Base-by-base conservation (phyloP, 768 basidiomycete genomes). In the Kondoa malvinella region DNA sequence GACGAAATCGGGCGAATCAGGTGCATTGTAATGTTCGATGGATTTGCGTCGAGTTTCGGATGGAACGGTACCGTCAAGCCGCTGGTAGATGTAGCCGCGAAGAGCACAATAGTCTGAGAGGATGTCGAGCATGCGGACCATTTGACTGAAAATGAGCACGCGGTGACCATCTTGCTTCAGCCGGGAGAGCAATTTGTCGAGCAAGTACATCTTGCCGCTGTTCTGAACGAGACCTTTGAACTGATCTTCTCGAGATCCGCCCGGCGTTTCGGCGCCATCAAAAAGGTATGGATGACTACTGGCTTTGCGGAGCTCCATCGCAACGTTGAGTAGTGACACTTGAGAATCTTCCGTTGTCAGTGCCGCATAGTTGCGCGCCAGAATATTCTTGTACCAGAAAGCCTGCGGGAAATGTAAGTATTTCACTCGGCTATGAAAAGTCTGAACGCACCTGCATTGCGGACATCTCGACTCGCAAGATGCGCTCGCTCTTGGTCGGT, bases 81-180 rank as follows among this genome's bases (percentile, higher is more conserved):
- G 86, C 77, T 97, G 95, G 78, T 92, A 88, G 70, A 84, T 84
- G 74, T 94, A 97, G 50, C 88, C 88, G 61, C 95, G 83, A 67
- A 92, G 80, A 56, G 80, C 79, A 86, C 97, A 91, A 78, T 96
- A 97, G 78, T 99, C 95, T 71, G 89, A 92, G 74, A 99, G 84
- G 76, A 99, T 97, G 78, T 99, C 95, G 58, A 99, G 82, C 85
- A 97, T 89, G 68, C 95, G 85, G 68, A 97, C 92, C 95, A 99
- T 99, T 65, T 75, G 91, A 74, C 92, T 95, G 81, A 99, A 99
- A 73, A 99, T 97, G 73, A 99, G 82, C 30, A 99, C 95, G 63
- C 95, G 88, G 74, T 97, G 95, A 1, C 89, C 88, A 76, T 97
- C 94, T 72, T 83, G 85, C 73, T 87, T 87, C 63, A 97, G 83